phyloP scores from a whole-genome alignment of 176 grass and related monocot species.

The Lolium multiflorum region DNA sequence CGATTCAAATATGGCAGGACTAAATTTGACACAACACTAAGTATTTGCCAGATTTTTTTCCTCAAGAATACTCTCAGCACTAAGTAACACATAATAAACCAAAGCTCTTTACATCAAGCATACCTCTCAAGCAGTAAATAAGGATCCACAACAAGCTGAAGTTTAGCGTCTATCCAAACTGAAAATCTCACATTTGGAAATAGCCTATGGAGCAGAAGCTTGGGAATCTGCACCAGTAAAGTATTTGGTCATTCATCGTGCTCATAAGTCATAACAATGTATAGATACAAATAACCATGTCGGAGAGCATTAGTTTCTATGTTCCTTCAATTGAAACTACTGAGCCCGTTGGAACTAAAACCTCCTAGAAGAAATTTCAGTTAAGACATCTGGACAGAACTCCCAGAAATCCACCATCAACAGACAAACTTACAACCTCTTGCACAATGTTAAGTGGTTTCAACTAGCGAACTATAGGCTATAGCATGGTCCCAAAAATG shows the following conservation, averaged over 20 bases:
- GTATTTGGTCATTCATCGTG: constrained; percentile 38
- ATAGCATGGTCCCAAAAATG: neutral
- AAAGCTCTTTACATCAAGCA: constrained; percentile 40
- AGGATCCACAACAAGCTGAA: constrained; percentile 83
- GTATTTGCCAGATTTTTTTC: neutral
- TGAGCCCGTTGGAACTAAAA: neutral
- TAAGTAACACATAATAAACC: constrained; percentile 19
- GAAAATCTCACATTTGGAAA: constrained; percentile 93
- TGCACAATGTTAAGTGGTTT: constrained; percentile 5
- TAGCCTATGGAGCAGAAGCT: constrained; percentile 96
- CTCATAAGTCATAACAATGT: constrained; percentile 11
- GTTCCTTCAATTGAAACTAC: constrained; percentile 18
- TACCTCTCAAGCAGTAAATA: constrained; percentile 97
- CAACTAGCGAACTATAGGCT: constrained; percentile 14
- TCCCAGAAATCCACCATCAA: neutral
- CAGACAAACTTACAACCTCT: neutral
- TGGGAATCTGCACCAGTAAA: constrained; percentile 76
- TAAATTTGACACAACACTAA: neutral
- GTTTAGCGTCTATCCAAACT: constrained; percentile 97
- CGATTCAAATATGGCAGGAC: neutral
- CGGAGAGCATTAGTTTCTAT: neutral
- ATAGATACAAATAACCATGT: neutral
- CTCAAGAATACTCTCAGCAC: neutral
- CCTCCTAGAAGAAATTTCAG: neutral
- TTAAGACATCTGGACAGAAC: neutral